Conservation (phyloP, 2,329 filamentous ascomycete species). For the Stagonosporopsis tanaceti region DNA sequence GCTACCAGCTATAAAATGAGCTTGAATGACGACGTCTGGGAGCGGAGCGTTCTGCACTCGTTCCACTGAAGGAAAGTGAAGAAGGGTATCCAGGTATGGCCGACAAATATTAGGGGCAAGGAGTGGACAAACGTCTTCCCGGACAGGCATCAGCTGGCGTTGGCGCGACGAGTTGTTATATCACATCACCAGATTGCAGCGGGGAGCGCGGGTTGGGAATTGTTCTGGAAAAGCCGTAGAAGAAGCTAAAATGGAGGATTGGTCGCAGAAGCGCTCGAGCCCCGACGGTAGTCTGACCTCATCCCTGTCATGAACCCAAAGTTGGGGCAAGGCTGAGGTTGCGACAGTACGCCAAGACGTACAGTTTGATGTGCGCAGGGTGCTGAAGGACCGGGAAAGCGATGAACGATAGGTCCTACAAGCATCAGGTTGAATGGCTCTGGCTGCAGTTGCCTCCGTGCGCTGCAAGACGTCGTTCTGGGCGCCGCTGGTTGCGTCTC, state of each 20-base stretch:
- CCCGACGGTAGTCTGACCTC: slow-evolving; percentile 35
- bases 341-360: slow-evolving; percentile 36
- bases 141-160: slow-evolving; percentile 43
- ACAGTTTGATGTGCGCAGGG: slow-evolving; percentile 44
- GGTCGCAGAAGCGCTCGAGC: slow-evolving; percentile 42
- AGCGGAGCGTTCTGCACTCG: slow-evolving; percentile 7
- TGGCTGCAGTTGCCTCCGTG: slow-evolving; percentile 9
- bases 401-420: slow-evolving; percentile 11
- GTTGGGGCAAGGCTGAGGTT: slow-evolving; percentile 49
- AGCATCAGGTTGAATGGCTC: neutral
- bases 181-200: slow-evolving; percentile 48
- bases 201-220: slow-evolving; percentile 46
- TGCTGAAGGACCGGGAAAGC: slow-evolving; percentile 2
- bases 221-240: slow-evolving; percentile 49
- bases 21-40: slow-evolving; percentile 2
- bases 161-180: slow-evolving; percentile 44
- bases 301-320: slow-evolving; percentile 43
- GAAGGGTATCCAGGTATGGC: slow-evolving; percentile 34
- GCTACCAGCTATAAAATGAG: slow-evolving; percentile 13
- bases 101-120: slow-evolving; percentile 32
- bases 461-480: neutral
- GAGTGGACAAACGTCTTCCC: slow-evolving; percentile 46
- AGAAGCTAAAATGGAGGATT: slow-evolving; percentile 45
- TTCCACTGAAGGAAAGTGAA: slow-evolving; percentile 20
- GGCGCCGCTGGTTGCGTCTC: slow-evolving; percentile 6